These are phyloP conservation scores for Podila verticillata DNA, from an alignment of 192 early-diverging fungal genomes.

Conservation along the genomic window DNA sequence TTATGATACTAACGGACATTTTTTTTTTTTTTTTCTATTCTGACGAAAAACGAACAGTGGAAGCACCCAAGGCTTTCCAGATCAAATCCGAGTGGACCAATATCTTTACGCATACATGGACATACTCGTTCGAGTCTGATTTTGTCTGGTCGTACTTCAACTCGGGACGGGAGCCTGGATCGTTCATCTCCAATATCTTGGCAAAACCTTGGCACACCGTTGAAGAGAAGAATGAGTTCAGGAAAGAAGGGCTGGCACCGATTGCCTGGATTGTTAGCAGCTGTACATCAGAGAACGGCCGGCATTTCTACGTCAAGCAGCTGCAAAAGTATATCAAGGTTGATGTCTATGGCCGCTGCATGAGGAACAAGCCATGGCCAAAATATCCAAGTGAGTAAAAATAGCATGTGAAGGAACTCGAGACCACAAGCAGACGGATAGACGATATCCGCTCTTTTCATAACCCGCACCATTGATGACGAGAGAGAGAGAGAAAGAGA, in stretches of 20 bases:
- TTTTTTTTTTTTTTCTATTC: background rate
- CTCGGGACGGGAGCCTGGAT: background rate
- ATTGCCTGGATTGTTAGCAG: conserved; percentile 46
- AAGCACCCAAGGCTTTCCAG: conserved; percentile 9
- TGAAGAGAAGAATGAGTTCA: conserved; percentile 15
- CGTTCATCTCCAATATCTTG: conserved; percentile 5
- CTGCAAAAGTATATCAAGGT: conserved; percentile 36
- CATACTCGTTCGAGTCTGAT: conserved; percentile 20
- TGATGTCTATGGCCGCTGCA: conserved; percentile 42
- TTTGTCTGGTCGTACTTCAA: conserved; percentile 25
- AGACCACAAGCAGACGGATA: too few species aligned
- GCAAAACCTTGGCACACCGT: conserved; percentile 7
- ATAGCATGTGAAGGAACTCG: background rate
- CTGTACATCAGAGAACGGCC: conserved; percentile 21
- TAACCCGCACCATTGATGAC: too few species aligned
- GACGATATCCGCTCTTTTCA: too few species aligned
- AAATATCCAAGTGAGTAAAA: conserved; percentile 6
- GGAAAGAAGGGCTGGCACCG: conserved; percentile 20
- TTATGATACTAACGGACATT: background rate
- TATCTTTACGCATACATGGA: conserved; percentile 25
- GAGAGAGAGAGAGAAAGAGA: too few species aligned
- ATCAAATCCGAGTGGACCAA: conserved; percentile 10
- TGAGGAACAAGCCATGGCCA: conserved; percentile 41
- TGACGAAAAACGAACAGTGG: conserved; percentile 6
- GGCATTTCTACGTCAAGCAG: conserved; percentile 45